Percentiles rank a stretch among this genome's conserved stretches.
phyloP scores from a whole-genome alignment of 2,329 filamentous ascomycete genomes.

The Fusarium ramigenum region DNA sequence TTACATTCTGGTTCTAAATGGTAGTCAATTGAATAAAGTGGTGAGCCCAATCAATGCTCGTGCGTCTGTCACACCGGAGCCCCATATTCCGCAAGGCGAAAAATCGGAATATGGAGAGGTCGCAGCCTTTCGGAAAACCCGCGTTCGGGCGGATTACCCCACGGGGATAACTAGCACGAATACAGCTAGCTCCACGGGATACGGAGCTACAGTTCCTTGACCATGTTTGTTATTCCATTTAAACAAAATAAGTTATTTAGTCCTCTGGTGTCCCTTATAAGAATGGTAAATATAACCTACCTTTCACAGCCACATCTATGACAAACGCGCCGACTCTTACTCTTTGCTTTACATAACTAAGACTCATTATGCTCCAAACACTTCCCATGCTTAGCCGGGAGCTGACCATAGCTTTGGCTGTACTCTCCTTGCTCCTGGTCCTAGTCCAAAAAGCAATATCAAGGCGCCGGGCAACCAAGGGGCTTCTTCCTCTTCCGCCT shows the following conservation, averaged over 20 bases:
- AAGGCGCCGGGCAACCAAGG: background rate
- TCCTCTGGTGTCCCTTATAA: background rate
- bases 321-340: background rate
- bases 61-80: background rate
- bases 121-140: background rate
- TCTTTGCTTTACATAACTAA: background rate
- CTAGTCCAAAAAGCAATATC: background rate
- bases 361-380: background rate
- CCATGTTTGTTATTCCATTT: background rate
- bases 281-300: too few relatives aligned
- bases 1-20: too few relatives aligned
- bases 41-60: too few relatives aligned
- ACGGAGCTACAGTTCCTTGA: background rate
- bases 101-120: background rate
- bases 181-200: background rate
- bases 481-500: background rate
- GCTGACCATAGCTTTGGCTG: background rate
- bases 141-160: background rate
- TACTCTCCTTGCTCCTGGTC: background rate
- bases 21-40: too few relatives aligned
- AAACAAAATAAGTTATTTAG: background rate
- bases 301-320: rapidly evolving
- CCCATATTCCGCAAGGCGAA: background rate
- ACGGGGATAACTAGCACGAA: background rate
- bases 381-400: background rate